These are phyloP conservation scores for Phytophthora fragariaefolia DNA, from an alignment of 352 stramenopile species.

Conservation along the genomic window DNA sequence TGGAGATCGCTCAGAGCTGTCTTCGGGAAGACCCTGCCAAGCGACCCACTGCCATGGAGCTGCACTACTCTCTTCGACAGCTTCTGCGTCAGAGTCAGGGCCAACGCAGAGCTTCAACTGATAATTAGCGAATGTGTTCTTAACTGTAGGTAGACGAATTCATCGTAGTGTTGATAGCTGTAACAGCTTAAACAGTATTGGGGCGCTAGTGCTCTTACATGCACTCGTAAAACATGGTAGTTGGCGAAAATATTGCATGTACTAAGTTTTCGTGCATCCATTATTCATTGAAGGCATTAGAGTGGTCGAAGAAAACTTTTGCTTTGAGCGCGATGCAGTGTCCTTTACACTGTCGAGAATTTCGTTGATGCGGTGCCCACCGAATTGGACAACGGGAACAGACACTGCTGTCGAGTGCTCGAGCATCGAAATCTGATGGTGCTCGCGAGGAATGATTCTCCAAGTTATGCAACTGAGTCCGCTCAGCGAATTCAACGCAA, in stretches of 20 bases:
- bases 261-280: slow-evolving; percentile 1
- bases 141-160: no score
- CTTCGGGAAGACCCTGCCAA: slow-evolving; percentile 49
- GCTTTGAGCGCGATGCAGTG: neutral
- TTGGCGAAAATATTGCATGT: no score
- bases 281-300: neutral
- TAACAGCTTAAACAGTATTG: no score
- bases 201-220: no score
- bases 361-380: neutral
- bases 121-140: slow-evolving; percentile 16
- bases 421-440: neutral
- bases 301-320: neutral
- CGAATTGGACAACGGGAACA: neutral
- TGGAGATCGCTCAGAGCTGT: slow-evolving; percentile 52
- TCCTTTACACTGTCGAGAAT: neutral
- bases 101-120: slow-evolving; percentile 7
- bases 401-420: no score
- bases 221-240: no score
- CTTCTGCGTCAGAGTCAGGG: slow-evolving; percentile 29
- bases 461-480: no score
- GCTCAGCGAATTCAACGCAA: no score
- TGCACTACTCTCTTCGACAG: slow-evolving; percentile 63
- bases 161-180: neutral
- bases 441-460: no score
- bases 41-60: slow-evolving; percentile 62